Evolutionary conservation across 2,329 filamentous ascomycete species (phyloP).

Genomic region (Celoporthe dispersa): DNA sequence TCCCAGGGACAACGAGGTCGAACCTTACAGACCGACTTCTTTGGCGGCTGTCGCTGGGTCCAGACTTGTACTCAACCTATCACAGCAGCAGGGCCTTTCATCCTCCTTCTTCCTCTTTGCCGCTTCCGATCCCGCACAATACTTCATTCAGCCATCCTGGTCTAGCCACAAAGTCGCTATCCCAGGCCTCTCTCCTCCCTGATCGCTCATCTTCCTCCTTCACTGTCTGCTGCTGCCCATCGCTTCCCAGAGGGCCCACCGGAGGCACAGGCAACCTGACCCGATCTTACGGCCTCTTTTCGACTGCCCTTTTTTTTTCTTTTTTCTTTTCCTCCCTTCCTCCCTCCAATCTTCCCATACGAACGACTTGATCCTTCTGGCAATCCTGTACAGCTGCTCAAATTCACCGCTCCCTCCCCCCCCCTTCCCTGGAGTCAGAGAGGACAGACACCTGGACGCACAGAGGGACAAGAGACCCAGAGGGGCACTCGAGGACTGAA

Average conservation of each 20-base stretch:
- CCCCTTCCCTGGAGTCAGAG: conserved; percentile 2
- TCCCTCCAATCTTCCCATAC: conserved; percentile 20
- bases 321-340: conserved; percentile 7
- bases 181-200: background rate
- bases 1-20: background rate
- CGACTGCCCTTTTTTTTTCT: conserved; percentile 9
- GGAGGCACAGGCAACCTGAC: conserved; percentile 2
- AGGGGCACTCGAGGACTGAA: background rate
- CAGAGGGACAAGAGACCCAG: background rate
- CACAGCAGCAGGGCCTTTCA: conserved; percentile 3
- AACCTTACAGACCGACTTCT: background rate
- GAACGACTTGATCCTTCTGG: conserved; percentile 18
- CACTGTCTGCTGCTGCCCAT: conserved; percentile 1
- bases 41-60: conserved; percentile 13
- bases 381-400: conserved; percentile 23
- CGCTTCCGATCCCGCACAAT: conserved; percentile 13
- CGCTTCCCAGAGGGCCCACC: conserved; percentile 2
- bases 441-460: conserved; percentile 7
- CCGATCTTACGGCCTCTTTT: conserved; percentile 9
- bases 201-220: background rate
- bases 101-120: conserved; percentile 11
- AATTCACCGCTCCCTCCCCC: conserved; percentile 6
- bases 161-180: background rate
- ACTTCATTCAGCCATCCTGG: conserved; percentile 6
- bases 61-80: background rate